phyloP scores from a whole-genome alignment of 1,284 basidiomycete genomes.

The Anthracocystis panici-leucophaei region DNA sequence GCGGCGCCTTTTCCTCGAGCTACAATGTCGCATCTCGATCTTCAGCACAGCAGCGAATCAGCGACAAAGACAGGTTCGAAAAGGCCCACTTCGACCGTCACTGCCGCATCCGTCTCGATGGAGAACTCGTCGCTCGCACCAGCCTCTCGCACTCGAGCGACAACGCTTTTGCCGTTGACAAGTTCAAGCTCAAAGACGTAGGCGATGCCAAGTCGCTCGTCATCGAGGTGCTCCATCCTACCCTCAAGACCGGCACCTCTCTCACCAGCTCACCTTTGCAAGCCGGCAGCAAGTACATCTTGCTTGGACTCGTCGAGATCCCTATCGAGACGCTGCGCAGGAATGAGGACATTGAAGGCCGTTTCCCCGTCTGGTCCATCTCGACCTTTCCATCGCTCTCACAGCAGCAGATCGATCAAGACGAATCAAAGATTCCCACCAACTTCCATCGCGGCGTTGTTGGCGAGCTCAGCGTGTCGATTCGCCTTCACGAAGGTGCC shows the following conservation, averaged over 20 bases:
- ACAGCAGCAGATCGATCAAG: conserved; percentile 18
- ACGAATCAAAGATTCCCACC: conserved; percentile 26
- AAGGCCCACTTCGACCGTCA: conserved; percentile 50
- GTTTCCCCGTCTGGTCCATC: conserved; percentile 61
- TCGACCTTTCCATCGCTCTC: conserved; percentile 16
- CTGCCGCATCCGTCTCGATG: conserved; percentile 55
- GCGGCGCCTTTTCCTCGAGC: conserved; percentile 1
- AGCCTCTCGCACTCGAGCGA: conserved; percentile 25
- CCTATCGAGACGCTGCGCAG: conserved; percentile 59
- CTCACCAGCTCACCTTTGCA: conserved; percentile 24
- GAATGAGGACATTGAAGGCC: conserved; percentile 61
- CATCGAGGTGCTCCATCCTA: conserved; percentile 55
- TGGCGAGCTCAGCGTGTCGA: conserved; percentile 54
- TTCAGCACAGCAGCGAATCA: conserved; percentile 22
- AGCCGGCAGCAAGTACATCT: conserved; percentile 32
- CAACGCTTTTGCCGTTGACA: conserved; percentile 44
- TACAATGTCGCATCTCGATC: conserved; percentile 11
- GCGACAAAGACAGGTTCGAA: conserved; percentile 39
- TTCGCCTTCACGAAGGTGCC: conserved; percentile 52
- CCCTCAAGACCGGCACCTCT: conserved; percentile 27
- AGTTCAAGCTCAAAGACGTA: conserved; percentile 53
- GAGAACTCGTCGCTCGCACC: conserved; percentile 55
- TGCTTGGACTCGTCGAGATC: conserved; percentile 59
- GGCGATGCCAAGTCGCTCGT: conserved; percentile 40
- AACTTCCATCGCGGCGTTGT: conserved; percentile 49